Conservation (phyloP, 2,329 filamentous ascomycete genomes). For the Aaosphaeria arxii region DNA sequence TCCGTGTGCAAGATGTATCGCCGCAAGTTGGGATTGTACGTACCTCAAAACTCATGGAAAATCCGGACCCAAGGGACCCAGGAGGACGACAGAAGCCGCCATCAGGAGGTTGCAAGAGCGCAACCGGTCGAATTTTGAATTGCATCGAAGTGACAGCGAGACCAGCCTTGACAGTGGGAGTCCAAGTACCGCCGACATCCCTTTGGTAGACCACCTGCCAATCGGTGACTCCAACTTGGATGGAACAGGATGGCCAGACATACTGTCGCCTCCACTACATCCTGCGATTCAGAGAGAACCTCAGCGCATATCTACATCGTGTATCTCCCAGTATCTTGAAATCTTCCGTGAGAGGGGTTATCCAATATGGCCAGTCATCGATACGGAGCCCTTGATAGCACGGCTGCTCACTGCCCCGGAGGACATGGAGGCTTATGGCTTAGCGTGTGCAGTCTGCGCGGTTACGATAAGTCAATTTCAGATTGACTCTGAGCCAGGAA, state of each 20-base stretch:
- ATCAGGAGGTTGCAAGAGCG: slow-evolving; percentile 31
- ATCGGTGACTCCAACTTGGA: slow-evolving; percentile 17
- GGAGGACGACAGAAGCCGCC: slow-evolving; percentile 32
- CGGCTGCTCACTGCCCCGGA: slow-evolving; percentile 29
- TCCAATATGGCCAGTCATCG: slow-evolving; percentile 34
- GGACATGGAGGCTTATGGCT: slow-evolving; percentile 29
- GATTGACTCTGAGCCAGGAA: slow-evolving; percentile 27
- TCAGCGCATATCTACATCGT: slow-evolving; percentile 28
- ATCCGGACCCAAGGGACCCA: slow-evolving; percentile 34
- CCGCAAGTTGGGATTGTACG: slow-evolving; percentile 35
- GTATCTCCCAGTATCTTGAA: slow-evolving; percentile 31
- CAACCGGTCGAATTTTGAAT: slow-evolving; percentile 20
- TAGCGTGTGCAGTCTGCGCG: slow-evolving; percentile 31
- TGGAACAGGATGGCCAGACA: slow-evolving; percentile 23
- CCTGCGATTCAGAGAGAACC: slow-evolving; percentile 11
- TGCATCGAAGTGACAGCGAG: slow-evolving; percentile 28
- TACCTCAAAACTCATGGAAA: slow-evolving; percentile 36
- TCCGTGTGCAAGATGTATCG: slow-evolving; percentile 30
- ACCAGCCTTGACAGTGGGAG: slow-evolving; percentile 30
- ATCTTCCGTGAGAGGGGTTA: slow-evolving; percentile 29
- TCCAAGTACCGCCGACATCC: slow-evolving; percentile 23
- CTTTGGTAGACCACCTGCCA: slow-evolving; percentile 19
- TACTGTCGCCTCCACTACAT: slow-evolving; percentile 10
- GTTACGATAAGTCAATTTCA: slow-evolving; percentile 35
- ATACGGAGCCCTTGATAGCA: slow-evolving; percentile 28